These are phyloP conservation scores for Thalassiosira mediterranea DNA, from an alignment of 352 stramenopile genomes.

Conservation along the genomic window DNA sequence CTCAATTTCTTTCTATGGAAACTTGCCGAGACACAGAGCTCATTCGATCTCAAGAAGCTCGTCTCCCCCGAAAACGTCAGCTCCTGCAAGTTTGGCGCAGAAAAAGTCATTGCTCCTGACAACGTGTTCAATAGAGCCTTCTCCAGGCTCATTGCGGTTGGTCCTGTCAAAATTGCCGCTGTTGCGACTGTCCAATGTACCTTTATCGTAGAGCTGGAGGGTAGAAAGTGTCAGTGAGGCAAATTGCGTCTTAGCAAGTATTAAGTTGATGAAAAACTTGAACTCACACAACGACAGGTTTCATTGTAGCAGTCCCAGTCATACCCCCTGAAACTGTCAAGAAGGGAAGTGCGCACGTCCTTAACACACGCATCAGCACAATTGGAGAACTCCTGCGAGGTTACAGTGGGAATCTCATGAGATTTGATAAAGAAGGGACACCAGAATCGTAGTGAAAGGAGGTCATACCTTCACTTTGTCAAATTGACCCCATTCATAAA, in stretches of 20 bases:
- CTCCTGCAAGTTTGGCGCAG: neutral
- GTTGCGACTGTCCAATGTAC: neutral
- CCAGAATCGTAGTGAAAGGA: too few relatives aligned
- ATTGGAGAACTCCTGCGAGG: neutral
- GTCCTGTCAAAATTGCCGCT: neutral
- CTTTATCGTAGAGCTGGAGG: neutral
- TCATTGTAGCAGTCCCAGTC: neutral
- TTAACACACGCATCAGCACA: neutral
- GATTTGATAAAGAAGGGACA: too few relatives aligned
- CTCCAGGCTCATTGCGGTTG: neutral
- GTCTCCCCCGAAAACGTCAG: neutral
- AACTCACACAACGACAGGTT: neutral
- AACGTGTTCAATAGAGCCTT: neutral
- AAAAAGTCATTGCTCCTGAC: neutral
- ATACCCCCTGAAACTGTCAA: neutral
- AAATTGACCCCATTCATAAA: neutral
- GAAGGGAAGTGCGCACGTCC: neutral
- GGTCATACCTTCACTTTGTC: neutral
- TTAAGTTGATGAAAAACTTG: too few relatives aligned
- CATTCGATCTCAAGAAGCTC: neutral
- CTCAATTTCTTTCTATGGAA: too few relatives aligned
- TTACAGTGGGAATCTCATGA: too few relatives aligned
- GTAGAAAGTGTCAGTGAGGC: too few relatives aligned
- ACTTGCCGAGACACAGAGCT: neutral
- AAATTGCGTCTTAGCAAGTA: too few relatives aligned